Conservation (phyloP, 306 rosid species). For the Nissolia schottii region DNA sequence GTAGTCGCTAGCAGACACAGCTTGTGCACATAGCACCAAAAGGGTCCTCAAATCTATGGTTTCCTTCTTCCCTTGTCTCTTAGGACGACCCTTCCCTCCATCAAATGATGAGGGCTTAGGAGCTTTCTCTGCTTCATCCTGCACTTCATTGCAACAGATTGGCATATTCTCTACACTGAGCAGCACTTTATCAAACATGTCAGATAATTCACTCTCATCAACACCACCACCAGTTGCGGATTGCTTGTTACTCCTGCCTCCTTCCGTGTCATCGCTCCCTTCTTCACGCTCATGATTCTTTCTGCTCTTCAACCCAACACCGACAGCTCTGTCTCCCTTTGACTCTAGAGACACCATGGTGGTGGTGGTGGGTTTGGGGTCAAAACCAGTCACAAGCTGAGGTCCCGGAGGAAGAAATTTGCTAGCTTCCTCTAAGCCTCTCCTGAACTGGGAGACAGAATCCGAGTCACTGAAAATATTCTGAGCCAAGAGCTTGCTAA, state of each 20-base stretch:
- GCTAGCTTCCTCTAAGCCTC: conserved; percentile 78
- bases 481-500: conserved; percentile 44
- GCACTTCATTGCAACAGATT: conserved; percentile 16
- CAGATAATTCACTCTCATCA: conserved; percentile 43
- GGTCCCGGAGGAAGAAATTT: conserved; percentile 65
- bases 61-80: conserved; percentile 43
- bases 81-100: conserved; percentile 29
- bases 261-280: conserved; percentile 15
- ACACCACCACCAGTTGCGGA: conserved; percentile 17
- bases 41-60: conserved; percentile 60
- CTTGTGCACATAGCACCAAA: conserved; percentile 54
- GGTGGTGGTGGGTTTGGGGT: neutral
- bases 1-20: conserved; percentile 48
- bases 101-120: neutral
- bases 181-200: conserved; percentile 43
- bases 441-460: conserved; percentile 58
- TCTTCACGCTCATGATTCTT: conserved; percentile 37
- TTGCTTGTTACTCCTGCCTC: conserved; percentile 50
- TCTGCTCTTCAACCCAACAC: conserved; percentile 31
- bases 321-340: conserved; percentile 15
- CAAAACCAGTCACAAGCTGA: conserved; percentile 34
- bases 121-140: neutral
- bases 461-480: conserved; percentile 51
- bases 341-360: neutral
- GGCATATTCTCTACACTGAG: conserved; percentile 18